Conservation (phyloP, 2,329 filamentous ascomycete species). For the Colletotrichum acutatum region DNA sequence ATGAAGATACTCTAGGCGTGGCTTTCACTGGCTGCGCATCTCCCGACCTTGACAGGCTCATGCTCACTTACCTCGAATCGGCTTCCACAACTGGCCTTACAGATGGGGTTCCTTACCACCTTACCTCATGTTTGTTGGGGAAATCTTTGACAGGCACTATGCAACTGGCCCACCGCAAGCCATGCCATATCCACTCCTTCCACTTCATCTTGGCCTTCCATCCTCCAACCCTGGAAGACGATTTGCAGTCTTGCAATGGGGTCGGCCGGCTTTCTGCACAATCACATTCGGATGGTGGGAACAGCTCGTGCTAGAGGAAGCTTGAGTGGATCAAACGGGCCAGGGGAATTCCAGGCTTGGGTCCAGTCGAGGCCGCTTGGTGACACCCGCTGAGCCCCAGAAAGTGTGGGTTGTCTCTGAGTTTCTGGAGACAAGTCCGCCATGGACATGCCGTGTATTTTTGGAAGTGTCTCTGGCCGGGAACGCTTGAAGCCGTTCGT, state of each 20-base stretch:
- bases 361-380: conserved; percentile 7
- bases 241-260: background rate
- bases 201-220: background rate
- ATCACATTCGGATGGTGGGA: conserved; percentile 10
- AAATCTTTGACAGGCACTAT: conserved; percentile 3
- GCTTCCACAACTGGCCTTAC: conserved; percentile 2
- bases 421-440: background rate
- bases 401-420: conserved; percentile 4
- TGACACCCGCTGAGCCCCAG: conserved; percentile 21
- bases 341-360: conserved; percentile 5
- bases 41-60: conserved; percentile 17
- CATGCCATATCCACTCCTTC: conserved; percentile 7
- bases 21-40: conserved; percentile 1
- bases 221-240: background rate
- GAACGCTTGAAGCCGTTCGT: conserved; percentile 22
- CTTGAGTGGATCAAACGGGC: conserved; percentile 9
- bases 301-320: conserved; percentile 12
- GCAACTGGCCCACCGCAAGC: conserved; percentile 7
- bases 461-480: conserved; percentile 9
- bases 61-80: conserved; percentile 22
- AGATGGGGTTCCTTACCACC: background rate
- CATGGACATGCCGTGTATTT: conserved; percentile 11
- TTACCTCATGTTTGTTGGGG: background rate
- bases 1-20: conserved; percentile 9
- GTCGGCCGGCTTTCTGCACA: background rate